A percentile compares a stretch with the other conserved stretches of the same genome.
These are phyloP conservation scores for Diphasiastrum complanatum DNA, from an alignment of 83 land plant genomes.

Conservation along the genomic window DNA sequence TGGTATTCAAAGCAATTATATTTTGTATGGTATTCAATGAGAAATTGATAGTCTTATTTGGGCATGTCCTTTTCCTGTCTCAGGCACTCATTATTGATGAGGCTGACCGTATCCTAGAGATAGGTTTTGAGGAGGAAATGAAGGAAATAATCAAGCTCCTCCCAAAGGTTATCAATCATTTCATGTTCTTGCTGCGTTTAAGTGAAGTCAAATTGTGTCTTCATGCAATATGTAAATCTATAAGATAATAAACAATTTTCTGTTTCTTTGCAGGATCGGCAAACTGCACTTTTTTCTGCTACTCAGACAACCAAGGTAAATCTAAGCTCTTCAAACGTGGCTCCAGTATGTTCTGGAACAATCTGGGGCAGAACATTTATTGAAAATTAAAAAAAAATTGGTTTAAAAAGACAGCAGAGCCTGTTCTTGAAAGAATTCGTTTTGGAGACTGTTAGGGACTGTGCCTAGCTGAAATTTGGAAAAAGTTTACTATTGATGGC, in stretches of 20 bases:
- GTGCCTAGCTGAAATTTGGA: no score
- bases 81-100: constrained; percentile 88
- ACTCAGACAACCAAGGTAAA: constrained; percentile 89
- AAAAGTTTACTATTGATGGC: no score
- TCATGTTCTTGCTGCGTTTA: background rate
- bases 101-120: constrained; percentile 87
- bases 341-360: no score
- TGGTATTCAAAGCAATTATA: no score
- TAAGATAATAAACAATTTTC: background rate
- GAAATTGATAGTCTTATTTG: background rate
- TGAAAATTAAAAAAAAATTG: no score
- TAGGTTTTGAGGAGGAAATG: constrained; percentile 97
- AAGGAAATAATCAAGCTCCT: constrained; percentile 71
- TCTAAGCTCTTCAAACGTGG: no score
- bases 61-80: background rate
- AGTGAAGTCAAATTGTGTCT: no score
- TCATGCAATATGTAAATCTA: background rate
- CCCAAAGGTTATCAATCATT: constrained; percentile 49
- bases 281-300: constrained; percentile 91
- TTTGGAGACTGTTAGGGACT: no score
- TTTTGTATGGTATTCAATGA: no score
- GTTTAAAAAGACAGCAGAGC: no score
- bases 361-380: no score
- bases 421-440: no score
- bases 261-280: constrained; percentile 51